Evolutionary conservation across 495 filamentous ascomycete species (phyloP), one percentile per base, ranked within the genome.

Genomic region (Penicillium egyptiacum): DNA sequence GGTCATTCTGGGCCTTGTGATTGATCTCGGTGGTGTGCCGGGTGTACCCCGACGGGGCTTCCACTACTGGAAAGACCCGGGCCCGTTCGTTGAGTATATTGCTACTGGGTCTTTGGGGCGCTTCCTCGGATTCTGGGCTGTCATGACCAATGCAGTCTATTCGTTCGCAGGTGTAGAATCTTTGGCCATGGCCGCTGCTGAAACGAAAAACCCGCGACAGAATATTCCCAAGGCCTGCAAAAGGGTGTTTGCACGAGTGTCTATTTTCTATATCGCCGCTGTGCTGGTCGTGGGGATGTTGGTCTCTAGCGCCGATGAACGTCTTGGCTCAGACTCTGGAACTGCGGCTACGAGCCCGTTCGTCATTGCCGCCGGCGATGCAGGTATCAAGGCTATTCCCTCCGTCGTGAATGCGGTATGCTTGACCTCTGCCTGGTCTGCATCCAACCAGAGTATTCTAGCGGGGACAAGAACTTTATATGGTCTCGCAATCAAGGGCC

Each of bases 71-170:
- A 77, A 76, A 47, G 57, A 76, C 14, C 79, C 80, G 0, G 81
- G 81, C 0, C 75, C 78, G 0, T 79, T 83, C 50, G 74, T 79
- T 20, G 72, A 81, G 49, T 76, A 79, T 51, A 72, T 80, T 14
- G 65, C 68, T 1, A 63, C 62, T 4, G 76, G 75, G 0, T 62
- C 64, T 1, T 70, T 59, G 69, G 76, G 75, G 1, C 64, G 65
- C 2, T 85, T 86, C 46, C 70, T 85, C 5, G 83, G 82, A 0
- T 86, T 82, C 62, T 85, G 82, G 81, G 73, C 74, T 20, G 81
- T 83, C 31, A 78, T 85, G 71, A 83, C 72, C 7, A 82, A 79
- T 44, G 83, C 82, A 12, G 81, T 84, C 5, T 86, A 83, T 67
- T 78, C 75, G 0, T 86, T 83, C 56, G 76, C 81, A 1, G 83